These are phyloP conservation scores for Solanum paucissectum DNA, from an alignment of 257 asterid genomes.

Conservation along the genomic window DNA sequence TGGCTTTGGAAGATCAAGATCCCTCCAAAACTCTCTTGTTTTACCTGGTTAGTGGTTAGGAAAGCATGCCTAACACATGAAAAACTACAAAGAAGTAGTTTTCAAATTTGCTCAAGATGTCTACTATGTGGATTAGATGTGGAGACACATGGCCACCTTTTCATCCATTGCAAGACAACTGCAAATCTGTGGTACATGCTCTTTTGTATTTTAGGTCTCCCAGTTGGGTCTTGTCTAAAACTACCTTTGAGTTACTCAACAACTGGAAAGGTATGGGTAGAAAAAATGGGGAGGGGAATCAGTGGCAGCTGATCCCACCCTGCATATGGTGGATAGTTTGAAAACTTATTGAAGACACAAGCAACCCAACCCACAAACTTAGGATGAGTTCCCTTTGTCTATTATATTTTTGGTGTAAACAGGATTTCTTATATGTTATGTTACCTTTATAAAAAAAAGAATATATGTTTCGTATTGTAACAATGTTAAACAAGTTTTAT, in stretches of 20 bases:
- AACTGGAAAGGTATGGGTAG: background rate
- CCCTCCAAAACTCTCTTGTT: background rate
- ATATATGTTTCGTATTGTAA: background rate
- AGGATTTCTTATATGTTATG: background rate
- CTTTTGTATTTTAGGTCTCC: background rate
- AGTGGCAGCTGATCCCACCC: background rate
- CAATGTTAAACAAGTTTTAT: background rate
- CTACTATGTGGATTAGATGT: background rate
- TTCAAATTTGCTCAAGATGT: background rate
- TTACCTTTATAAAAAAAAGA: background rate
- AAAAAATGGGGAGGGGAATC: background rate
- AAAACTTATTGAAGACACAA: background rate
- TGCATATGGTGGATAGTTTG: background rate
- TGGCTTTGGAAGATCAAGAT: background rate
- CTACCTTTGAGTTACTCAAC: background rate
- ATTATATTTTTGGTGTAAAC: background rate
- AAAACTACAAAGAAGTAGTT: background rate
- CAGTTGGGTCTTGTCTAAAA: background rate
- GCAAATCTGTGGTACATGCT: background rate
- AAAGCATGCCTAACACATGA: background rate
- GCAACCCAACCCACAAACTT: background rate
- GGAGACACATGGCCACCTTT: background rate
- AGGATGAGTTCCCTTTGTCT: background rate
- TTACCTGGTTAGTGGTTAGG: background rate
- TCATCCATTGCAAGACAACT: background rate